Evolutionary conservation across 805 yeast genomes (phyloP), one percentile per base, ranked within the genome.

Genomic region (Grigorovia transvaalensis): DNA sequence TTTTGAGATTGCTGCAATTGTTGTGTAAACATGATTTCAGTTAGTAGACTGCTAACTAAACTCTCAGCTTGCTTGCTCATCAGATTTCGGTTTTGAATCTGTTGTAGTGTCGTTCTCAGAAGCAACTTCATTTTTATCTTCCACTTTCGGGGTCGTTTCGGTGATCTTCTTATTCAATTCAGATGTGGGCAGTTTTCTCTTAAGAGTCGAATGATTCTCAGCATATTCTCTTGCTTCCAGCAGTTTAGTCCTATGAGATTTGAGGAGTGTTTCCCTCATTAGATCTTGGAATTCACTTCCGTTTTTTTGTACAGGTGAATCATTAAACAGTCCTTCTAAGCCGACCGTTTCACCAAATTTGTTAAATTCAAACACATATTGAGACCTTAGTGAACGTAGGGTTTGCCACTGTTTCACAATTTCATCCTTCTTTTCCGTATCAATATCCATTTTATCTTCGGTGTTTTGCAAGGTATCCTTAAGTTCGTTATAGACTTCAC

Each of bases 361-460:
- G 29, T 58, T 63, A 45, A 75, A 71, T 27, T 71, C 64, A 50
- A 67, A 66, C 57, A 78, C 55, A 38, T 63, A 58, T 8, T 64
- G 63, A 5, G 64, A 63, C 53, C 79, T 61, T 3, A 75, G 65
- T 4, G 70, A 59, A 50, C 80, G 68, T 44, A 76, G 55, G 1
- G 70, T 71, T 50, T 73, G 71, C 81, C 81, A 76, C 20, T 64
- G 67, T 48, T 56, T 59, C 1, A 66, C 64, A 9, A 59, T 59
- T 19, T 61, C 61, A 13, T 57, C 62, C 9, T 51, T 48, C 3
- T 46, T 27, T n/a, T 17, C 27, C 11, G 30, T 4, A 20, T 45
- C 56, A 38, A 38, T 38, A 38, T 38, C 42, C 42, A 38, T 38
- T 3, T 7, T 15, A 8, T 51, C 50, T 6, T 38, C 55, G 42